Base-by-base conservation (phyloP, 78 protist genomes). In the Dictyostelium firmibasis region DNA sequence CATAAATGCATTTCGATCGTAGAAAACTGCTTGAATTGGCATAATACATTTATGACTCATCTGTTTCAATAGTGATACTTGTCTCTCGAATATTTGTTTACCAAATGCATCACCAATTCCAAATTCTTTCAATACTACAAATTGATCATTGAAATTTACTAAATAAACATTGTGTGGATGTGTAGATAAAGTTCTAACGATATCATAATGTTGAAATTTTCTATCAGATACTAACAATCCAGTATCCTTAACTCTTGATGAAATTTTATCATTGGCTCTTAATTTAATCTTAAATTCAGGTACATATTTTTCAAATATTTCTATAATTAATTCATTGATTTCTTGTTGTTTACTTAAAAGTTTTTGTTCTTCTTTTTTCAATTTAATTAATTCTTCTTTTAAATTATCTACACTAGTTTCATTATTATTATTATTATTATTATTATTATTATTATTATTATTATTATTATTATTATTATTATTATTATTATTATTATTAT, bases 41-140 rank as follows among this genome's bases (percentile, higher is more conserved):
- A 87, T 87, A 33, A 87, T 87, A 78, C 93, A 87, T 29, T 57
- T 78, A 43, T 87, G 93, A 41, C 25, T 78, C 93, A 87, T 87
- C 41, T 53, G 25, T 78, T 76, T 87, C 85, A 87, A 62, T 9
- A 87, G 8, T 16, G 86, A 57, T 20, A 87, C 93, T 62, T 87
- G 93, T 62, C 93, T 13, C 47, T 78, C 85, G 67, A 87, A 87
- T 43, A 87, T 87, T 64, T 87, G 93, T 29, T 87, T 87, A 16
- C 93, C 93, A 33, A 87, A 16, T 20, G 79, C 77, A 64, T 87
- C 93, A 38, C 93, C 93, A 87, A 87, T 87, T 36, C 93, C 93
- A 87, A 87, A 87, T 53, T 87, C 93, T 36, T 87, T 87, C 18
- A 87, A 31, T 2, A 87, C 93, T 3, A 87, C 84, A 0, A 64